Base-by-base conservation (phyloP, 2,329 filamentous ascomycete species). In the Nemania sp. region DNA sequence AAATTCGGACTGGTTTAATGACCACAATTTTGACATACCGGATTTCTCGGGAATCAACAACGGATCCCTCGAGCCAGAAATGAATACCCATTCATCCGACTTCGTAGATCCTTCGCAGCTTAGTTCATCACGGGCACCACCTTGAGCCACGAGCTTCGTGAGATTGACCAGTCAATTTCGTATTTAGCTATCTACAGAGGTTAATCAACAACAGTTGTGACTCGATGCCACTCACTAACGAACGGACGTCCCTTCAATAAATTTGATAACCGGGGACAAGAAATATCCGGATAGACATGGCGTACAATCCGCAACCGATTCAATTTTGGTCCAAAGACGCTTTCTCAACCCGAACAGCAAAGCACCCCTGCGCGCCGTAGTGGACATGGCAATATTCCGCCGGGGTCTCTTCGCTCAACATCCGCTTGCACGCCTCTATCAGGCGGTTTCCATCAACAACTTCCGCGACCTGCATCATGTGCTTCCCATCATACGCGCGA, bases 311-410 rank as follows among this genome's bases (percentile, higher is more conserved):
- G 13, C 20, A 15, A 3, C 13, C 10, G 20, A n/a, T 26, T 41
- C 32, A 59, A 45, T 13, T 49, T 43, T 26, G 11, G 11, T 41
- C n/a, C 32, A 41, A 22, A 24, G 59, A 47, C 5, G 47, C 56
- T 41, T 62, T 70, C 38, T 69, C 69, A 53, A 69, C 35, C 15
- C 67, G 53, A n/a, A 69, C 67, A 35, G 69, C 69, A 56, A 71
- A 71, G 24, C 69, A 67, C 11, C 69, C 64, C 0, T 13, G 54
- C 26, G 13, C 24, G n/a, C 32, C 64, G 27, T 35, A 62, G 26
- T 71, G 67, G 38, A 69, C 60, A 58, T 71, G 63, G 18, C 63
- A 64, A 60, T 69, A 69, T 47, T 67, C 63, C 8, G 59, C 64
- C 32, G 47, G 6, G 15, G 38, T 22, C 10, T 51, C 56, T 20